Evolutionary conservation across 805 yeast genomes (phyloP).

Genomic region (Starmerella ratchasimensis): DNA sequence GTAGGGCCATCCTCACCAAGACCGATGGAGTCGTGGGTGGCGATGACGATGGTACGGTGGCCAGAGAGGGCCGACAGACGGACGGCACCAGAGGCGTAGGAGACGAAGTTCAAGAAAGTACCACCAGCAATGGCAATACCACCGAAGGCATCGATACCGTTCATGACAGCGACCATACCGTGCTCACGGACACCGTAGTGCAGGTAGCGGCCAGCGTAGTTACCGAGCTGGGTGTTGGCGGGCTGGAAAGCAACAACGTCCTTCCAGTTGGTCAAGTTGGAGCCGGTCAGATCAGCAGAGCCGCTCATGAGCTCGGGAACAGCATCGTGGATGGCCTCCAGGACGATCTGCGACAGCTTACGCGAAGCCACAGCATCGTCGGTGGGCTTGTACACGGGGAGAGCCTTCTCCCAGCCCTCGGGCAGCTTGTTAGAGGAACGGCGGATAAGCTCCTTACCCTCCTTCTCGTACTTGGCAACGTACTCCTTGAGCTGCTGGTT

Average conservation of each 20-base stretch:
- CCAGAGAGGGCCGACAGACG: slow-evolving; percentile 37
- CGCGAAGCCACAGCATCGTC: slow-evolving; percentile 87
- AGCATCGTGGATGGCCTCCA: slow-evolving; percentile 44
- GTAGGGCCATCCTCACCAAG: slow-evolving; percentile 48
- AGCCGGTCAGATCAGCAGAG: slow-evolving; percentile 95
- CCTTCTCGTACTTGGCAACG: slow-evolving; percentile 54
- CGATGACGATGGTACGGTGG: slow-evolving; percentile 37
- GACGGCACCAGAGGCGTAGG: slow-evolving; percentile 42
- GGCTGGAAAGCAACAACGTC: slow-evolving; percentile 88
- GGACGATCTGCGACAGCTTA: slow-evolving; percentile 75
- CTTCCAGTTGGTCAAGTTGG: slow-evolving; percentile 83
- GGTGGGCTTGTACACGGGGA: slow-evolving; percentile 65
- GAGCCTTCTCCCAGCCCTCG: slow-evolving; percentile 56
- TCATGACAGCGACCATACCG: slow-evolving; percentile 96
- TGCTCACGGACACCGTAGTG: slow-evolving; percentile 99
- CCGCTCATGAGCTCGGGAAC: slow-evolving; percentile 93
- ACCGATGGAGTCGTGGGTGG: slow-evolving; percentile 46
- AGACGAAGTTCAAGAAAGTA: slow-evolving; percentile 88
- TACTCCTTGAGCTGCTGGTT: slow-evolving; percentile 47
- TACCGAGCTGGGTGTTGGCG: slow-evolving; percentile 63
- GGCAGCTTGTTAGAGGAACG: slow-evolving; percentile 71
- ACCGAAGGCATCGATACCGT: slow-evolving; percentile 87
- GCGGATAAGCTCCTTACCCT: slow-evolving; percentile 66
- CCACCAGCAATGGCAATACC: slow-evolving; percentile 88
- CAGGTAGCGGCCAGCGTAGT: slow-evolving; percentile 81